Percentiles rank a stretch among this genome's conserved stretches.
These are phyloP conservation scores for Claviceps humidiphila DNA, from an alignment of 2,329 filamentous ascomycete genomes.

Conservation along the genomic window DNA sequence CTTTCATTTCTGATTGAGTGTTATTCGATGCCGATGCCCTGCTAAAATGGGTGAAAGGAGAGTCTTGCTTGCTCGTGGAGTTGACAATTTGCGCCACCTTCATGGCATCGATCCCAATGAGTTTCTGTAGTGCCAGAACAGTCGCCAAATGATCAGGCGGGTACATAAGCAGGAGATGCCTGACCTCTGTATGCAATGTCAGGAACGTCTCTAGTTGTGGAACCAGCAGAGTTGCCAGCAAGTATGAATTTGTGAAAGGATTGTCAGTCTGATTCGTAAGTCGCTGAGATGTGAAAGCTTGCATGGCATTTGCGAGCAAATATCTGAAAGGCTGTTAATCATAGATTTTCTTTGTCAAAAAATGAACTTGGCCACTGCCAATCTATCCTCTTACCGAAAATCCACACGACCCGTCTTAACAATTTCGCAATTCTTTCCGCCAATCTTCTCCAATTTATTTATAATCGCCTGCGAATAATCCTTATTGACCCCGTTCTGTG, in stretches of 20 bases:
- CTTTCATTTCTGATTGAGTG: slow-evolving; percentile 12
- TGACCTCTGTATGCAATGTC: slow-evolving; percentile 35
- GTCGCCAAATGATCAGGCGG: slow-evolving; percentile 42
- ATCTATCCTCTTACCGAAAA: slow-evolving; percentile 33
- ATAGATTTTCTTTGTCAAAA: neutral
- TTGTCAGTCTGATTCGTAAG: slow-evolving; percentile 37
- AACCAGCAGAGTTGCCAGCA: slow-evolving; percentile 44
- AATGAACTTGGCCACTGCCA: neutral
- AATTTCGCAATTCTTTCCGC: slow-evolving; percentile 33
- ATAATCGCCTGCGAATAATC: slow-evolving; percentile 35
- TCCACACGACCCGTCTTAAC: slow-evolving; percentile 44
- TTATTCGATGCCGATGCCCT: slow-evolving; percentile 19
- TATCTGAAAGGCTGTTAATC: slow-evolving; percentile 28
- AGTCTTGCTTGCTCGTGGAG: slow-evolving; percentile 23
- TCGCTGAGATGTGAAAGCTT: slow-evolving; percentile 39
- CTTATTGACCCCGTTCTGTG: slow-evolving; percentile 39
- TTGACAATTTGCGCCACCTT: slow-evolving; percentile 46
- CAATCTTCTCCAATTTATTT: slow-evolving; percentile 41
- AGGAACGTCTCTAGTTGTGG: slow-evolving; percentile 49
- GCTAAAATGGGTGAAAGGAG: slow-evolving; percentile 27
- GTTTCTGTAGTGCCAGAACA: slow-evolving; percentile 41
- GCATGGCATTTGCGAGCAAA: slow-evolving; percentile 47
- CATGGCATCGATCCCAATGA: slow-evolving; percentile 42
- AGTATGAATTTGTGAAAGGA: slow-evolving; percentile 38
- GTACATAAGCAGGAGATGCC: slow-evolving; percentile 47